Conservation (phyloP, 1,284 basidiomycete species). For the Sanghuangporus baumii region DNA sequence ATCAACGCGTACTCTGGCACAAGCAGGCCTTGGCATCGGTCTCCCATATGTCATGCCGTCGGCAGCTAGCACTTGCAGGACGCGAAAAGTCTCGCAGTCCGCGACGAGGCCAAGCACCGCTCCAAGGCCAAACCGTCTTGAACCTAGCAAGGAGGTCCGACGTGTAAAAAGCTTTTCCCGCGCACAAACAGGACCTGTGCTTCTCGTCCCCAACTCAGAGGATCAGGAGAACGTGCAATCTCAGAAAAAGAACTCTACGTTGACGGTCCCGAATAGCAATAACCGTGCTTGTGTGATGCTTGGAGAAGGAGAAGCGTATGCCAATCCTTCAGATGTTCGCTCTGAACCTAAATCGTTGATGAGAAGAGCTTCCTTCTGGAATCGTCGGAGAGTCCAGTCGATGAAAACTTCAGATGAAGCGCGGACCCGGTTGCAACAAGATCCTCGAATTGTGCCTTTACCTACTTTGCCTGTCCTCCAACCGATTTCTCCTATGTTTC, state of each 20-base stretch:
- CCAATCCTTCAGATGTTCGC: background rate
- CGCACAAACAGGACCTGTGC: background rate
- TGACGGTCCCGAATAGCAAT: background rate
- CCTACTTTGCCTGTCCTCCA: slow-evolving; percentile 14
- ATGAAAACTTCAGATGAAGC: slow-evolving; percentile 2
- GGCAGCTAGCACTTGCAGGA: slow-evolving; percentile 14
- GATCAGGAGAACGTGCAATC: background rate
- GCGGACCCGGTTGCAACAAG: background rate
- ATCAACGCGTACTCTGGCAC: slow-evolving; percentile 45
- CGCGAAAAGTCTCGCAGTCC: slow-evolving; percentile 28
- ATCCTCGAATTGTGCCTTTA: background rate
- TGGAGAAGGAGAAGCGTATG: background rate
- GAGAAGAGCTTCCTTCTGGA: slow-evolving; percentile 17
- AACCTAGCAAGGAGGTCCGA: slow-evolving; percentile 24
- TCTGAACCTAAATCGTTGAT: slow-evolving; percentile 6
- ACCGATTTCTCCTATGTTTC: slow-evolving; percentile 17
- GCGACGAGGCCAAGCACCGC: slow-evolving; percentile 20
- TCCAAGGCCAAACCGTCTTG: slow-evolving; percentile 9
- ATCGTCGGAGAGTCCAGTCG: slow-evolving; percentile 16
- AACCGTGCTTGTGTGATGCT: background rate
- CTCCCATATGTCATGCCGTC: slow-evolving; percentile 46
- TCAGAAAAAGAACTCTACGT: background rate
- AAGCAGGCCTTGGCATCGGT: slow-evolving; percentile 53
- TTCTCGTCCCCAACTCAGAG: background rate
- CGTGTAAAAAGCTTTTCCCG: slow-evolving; percentile 42